These are phyloP conservation scores for Cantharellus anzutake DNA, from an alignment of 768 basidiomycete species.

Conservation along the genomic window DNA sequence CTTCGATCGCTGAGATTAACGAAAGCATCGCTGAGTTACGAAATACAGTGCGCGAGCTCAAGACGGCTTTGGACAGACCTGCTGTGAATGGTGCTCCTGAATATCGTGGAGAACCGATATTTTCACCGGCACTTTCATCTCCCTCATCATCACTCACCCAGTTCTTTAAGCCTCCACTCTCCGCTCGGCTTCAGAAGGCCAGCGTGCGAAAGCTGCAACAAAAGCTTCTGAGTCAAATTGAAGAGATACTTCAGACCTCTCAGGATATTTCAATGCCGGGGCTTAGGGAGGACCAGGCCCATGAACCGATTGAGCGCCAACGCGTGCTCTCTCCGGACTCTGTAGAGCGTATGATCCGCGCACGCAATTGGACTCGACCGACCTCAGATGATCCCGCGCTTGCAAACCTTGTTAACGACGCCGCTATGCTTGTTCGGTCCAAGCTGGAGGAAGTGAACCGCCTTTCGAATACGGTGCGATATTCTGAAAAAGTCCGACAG, in stretches of 20 bases:
- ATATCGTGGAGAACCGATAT: conserved; percentile 77
- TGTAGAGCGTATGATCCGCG: conserved; percentile 66
- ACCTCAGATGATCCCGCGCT: conserved; percentile 72
- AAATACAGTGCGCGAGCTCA: conserved; percentile 67
- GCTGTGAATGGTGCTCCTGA: conserved; percentile 20
- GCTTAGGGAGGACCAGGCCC: conserved; percentile 78
- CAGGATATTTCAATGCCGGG: conserved; percentile 71
- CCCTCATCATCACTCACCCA: conserved; percentile 34
- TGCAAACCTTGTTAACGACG: conserved; percentile 65
- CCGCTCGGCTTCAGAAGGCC: conserved; percentile 57
- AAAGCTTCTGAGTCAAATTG: conserved; percentile 59
- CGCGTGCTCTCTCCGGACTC: conserved; percentile 75
- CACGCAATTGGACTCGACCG: conserved; percentile 77
- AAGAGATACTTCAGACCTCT: conserved; percentile 66
- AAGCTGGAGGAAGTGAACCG: conserved; percentile 91
- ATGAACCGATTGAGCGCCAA: conserved; percentile 84
- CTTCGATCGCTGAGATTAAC: conserved; percentile 85
- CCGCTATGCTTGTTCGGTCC: conserved; percentile 73
- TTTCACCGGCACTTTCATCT: conserved; percentile 26
- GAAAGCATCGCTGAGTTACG: conserved; percentile 78
- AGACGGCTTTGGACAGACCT: conserved; percentile 28
- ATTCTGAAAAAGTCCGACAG: conserved; percentile 89
- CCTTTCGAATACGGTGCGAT: conserved; percentile 92
- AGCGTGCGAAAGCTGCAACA: conserved; percentile 69
- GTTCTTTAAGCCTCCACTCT: conserved; percentile 38